Evolutionary conservation across 73 alveolate genomes (phyloP).

Genomic region (Paramecium sexaurelia): DNA sequence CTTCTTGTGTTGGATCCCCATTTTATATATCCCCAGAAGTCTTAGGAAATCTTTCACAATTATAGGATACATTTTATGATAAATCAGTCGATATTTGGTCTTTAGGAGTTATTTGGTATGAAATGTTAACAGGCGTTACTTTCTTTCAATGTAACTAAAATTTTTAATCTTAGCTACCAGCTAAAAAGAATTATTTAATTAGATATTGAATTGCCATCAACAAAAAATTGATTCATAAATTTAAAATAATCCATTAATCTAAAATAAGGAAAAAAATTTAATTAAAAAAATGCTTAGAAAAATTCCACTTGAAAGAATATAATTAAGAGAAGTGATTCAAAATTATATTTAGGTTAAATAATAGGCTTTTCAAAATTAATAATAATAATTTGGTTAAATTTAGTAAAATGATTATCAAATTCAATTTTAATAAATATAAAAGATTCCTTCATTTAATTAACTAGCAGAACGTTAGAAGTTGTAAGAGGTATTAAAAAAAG

Average conservation of each 20-base stretch:
- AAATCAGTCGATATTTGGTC: conserved; percentile 61
- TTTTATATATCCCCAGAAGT: conserved; percentile 62
- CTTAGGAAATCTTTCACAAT: neutral
- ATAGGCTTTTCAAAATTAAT: too few species aligned
- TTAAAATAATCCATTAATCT: neutral
- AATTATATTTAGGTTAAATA: too few species aligned
- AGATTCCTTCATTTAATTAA: too few species aligned
- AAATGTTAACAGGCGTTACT: conserved; percentile 8
- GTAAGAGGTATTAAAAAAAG: too few species aligned
- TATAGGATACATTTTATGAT: neutral
- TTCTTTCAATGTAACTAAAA: neutral
- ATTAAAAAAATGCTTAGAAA: neutral
- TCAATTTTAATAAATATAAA: too few species aligned
- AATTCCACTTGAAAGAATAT: neutral
- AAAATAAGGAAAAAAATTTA: neutral
- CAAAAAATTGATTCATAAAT: neutral
- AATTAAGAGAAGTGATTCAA: neutral
- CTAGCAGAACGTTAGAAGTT: too few species aligned
- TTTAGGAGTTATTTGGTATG: conserved; percentile 47
- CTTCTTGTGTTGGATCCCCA: neutral
- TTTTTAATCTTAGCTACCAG: neutral
- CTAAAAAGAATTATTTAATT: neutral
- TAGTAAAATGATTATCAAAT: too few species aligned
- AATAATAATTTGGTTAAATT: too few species aligned
- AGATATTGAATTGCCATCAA: neutral